Conservation (phyloP, 2,329 filamentous ascomycete species). For the Plenodomus tracheiphilus region DNA sequence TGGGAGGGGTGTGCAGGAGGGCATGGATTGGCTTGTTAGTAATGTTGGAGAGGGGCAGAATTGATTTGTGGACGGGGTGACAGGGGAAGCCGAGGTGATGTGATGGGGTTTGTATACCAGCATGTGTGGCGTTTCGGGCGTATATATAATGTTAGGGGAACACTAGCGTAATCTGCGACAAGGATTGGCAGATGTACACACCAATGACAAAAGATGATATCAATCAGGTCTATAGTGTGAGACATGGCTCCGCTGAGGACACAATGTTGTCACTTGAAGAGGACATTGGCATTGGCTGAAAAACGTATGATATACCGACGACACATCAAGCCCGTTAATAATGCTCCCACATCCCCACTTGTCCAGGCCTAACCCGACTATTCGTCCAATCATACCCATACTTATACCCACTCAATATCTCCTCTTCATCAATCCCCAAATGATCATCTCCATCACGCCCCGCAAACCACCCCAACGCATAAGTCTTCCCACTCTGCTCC, state of each 20-base stretch:
- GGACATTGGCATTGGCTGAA: no score
- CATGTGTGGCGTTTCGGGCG: background rate
- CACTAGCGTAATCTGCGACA: background rate
- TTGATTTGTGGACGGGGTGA: constrained; percentile 1
- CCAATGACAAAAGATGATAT: background rate
- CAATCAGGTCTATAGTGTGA: background rate
- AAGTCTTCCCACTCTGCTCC: constrained; percentile 64
- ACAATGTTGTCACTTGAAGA: no score
- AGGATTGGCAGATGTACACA: background rate
- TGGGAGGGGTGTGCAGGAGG: constrained; percentile 90
- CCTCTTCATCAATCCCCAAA: constrained; percentile 78
- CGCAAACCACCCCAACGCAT: constrained; percentile 76
- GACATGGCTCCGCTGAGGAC: background rate
- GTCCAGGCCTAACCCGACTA: constrained; percentile 38
- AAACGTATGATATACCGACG: background rate
- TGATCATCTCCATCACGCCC: constrained; percentile 74
- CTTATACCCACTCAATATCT: constrained; percentile 66
- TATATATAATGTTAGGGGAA: background rate
- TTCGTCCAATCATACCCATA: constrained; percentile 56
- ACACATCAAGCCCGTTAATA: constrained; percentile 9
- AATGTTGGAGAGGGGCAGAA: constrained; percentile 20
- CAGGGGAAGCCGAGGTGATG: background rate
- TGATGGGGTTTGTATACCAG: background rate
- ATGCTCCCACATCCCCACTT: constrained; percentile 30
- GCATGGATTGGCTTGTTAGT: constrained; percentile 99